Evolutionary conservation across 2,329 filamentous ascomycete genomes (phyloP), one percentile per base, ranked within the genome.

Genomic region (Cordyceps cicadae): DNA sequence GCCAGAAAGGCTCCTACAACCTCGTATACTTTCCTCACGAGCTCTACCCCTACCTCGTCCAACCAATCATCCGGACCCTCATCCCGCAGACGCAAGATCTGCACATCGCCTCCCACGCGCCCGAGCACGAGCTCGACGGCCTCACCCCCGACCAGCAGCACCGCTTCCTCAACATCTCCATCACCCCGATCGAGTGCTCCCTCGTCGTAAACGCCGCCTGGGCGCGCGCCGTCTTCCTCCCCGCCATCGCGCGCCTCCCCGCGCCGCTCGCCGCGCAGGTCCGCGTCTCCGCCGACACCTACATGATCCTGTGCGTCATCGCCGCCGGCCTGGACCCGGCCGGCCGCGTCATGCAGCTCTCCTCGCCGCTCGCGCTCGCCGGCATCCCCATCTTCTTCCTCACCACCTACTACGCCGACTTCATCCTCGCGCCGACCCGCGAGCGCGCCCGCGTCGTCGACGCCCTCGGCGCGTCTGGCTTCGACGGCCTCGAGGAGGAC

Each of bases 321-420:
- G 92, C 90, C 64, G 89, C 92, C 66, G 92, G 92, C 8, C 86
- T 96, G 67, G 92, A 97, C 70, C 92, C 93, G 11, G 92, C 92
- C 7, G 91, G 92, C 67, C 85, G 92, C 60, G 93, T 99, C 7
- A 84, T 97, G 67, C 93, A 97, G 70, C 75, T 99, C 63, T 97
- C 92, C 8, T 92, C 87, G 58, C 94, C 93, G 5, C 80, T 97
- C 37, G 93, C 94, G 32, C 81, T 97, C 71, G 93, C 93, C 54
- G 90, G 91, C 67, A 94, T 97, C 57, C 90, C 93, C 58, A 96
- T 99, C 70, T 97, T 97, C 79, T 97, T 97, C 81, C 96, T 97
- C 72, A 97, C 93, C 3, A 97, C 92, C 37, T 99, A 97, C 75
- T 97, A 96, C 75, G 94, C 90, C 39, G 93, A 99, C 76, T 97